Evolutionary conservation across 2,329 filamentous ascomycete species (phyloP), one percentile per base, ranked within the genome.

Genomic region (Acarospora socialis): DNA sequence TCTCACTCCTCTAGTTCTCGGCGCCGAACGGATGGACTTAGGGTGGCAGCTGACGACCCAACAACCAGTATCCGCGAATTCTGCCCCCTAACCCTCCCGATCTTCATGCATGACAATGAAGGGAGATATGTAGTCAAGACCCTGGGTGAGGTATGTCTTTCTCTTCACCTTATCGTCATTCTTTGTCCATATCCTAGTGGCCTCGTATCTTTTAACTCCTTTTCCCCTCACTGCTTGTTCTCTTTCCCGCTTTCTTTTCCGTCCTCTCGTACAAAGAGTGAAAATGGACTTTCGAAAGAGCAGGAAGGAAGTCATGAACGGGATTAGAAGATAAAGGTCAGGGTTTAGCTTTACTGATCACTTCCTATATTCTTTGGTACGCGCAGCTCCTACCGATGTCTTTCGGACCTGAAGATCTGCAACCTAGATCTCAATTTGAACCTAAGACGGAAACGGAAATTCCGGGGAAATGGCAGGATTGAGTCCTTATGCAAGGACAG

Each of bases 101-200:
- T 98, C 35, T 74, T 93, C 52, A 92, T 95, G 87, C 92, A 92
- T 56, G 84, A 92, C 54, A 78, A 76, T 53, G 69, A 84, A 40
- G 77, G 76, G 2, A 70, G 77, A 38, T 84, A 68, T 46, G 62
- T 73, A n/a, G 71, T 81, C 15, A 63, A 73, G 58, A 78, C 65
- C 15, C 60, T 92, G 35, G 72, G 74, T 42, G 66, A 82, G 59
- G 73, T 76, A 50, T 47, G 62, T 47, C 9, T 20, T 19, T 17
- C 22, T 12, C 9, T 28, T n/a, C 19, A 8, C 28, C 22, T 4
- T 7, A 6, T 32, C 17, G 13, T 7, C 7, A 8, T 30, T 30
- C 12, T 34, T 34, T 34, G 4, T 12, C 14, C 4, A 3, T 30
- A 30, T 16, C 28, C 5, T n/a, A 14, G 5, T 30, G 5, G 15